phyloP scores from a whole-genome alignment of 495 filamentous ascomycete genomes.

The Aspergillus asperescens region DNA sequence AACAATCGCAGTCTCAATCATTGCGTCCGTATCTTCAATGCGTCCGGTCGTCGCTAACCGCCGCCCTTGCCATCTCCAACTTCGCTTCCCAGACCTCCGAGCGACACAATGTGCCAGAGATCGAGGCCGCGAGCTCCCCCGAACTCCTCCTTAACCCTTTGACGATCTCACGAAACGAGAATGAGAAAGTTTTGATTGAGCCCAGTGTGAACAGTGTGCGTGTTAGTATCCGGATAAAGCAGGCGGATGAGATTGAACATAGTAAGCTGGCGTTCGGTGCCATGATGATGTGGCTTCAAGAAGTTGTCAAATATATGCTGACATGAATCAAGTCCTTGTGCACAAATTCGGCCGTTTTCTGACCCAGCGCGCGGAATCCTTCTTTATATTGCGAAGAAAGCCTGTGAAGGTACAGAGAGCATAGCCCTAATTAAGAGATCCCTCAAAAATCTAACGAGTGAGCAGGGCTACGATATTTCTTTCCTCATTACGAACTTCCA shows the following conservation, averaged over 20 bases:
- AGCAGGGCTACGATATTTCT: conserved; percentile 94
- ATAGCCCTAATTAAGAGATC: background rate
- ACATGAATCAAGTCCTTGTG: conserved; percentile 56
- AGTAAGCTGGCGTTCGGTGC: conserved; percentile 28
- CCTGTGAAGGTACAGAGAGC: conserved; percentile 68
- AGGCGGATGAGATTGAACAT: conserved; percentile 97
- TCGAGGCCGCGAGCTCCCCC: conserved; percentile 86
- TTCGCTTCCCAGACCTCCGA: conserved; percentile 96
- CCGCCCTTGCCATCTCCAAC: conserved; percentile 91
- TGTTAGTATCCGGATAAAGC: conserved; percentile 96
- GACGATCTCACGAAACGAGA: conserved; percentile 85
- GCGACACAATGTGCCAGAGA: conserved; percentile 95
- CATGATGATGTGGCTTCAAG: background rate
- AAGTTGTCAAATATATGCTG: background rate
- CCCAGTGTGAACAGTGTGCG: conserved; percentile 93
- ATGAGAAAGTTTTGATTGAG: conserved; percentile 85
- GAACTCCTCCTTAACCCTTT: conserved; percentile 93
- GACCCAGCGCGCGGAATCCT: conserved; percentile 92
- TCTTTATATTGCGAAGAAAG: conserved; percentile 94
- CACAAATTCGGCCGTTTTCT: conserved; percentile 97
- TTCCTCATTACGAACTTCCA: conserved; percentile 98
- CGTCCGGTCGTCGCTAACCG: conserved; percentile 88
- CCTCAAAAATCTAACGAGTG: conserved; percentile 11
- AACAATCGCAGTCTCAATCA: conserved; percentile 75
- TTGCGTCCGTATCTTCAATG: conserved; percentile 95